These are phyloP conservation scores for Tuber aestivum DNA, from an alignment of 495 filamentous ascomycete genomes.

Conservation along the genomic window DNA sequence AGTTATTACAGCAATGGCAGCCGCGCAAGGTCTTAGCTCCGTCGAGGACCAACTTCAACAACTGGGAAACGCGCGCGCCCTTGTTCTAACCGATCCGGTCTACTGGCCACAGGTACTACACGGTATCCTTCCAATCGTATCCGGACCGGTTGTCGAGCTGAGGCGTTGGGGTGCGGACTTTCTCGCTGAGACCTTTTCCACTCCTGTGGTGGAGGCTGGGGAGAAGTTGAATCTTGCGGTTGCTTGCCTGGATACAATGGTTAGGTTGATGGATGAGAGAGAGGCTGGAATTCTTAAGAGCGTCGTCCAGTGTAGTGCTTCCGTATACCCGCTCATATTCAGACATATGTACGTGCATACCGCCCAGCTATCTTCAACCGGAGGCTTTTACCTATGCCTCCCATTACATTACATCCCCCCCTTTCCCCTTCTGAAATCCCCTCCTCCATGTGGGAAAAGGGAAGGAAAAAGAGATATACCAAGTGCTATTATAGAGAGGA, in stretches of 20 bases:
- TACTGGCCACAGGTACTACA: constrained; percentile 87
- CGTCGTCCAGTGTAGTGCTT: constrained; percentile 75
- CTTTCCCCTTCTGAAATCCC: constrained; percentile 11
- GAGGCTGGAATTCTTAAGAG: constrained; percentile 73
- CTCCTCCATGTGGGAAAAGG: constrained; percentile 9
- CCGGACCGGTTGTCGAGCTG: constrained; percentile 66
- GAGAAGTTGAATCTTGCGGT: constrained; percentile 73
- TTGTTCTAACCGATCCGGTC: constrained; percentile 72
- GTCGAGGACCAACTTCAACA: constrained; percentile 71
- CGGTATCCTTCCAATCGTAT: constrained; percentile 79
- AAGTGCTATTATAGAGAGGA: not conserved
- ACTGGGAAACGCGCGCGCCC: constrained; percentile 76
- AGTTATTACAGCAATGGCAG: constrained; percentile 9
- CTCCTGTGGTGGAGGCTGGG: constrained; percentile 61
- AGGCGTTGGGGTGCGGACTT: constrained; percentile 96
- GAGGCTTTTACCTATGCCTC: not conserved
- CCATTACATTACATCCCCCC: constrained; percentile 7
- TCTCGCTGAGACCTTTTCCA: constrained; percentile 90
- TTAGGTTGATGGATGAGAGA: constrained; percentile 65
- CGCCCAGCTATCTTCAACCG: constrained; percentile 17
- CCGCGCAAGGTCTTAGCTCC: constrained; percentile 46
- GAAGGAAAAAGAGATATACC: not conserved
- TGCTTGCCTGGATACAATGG: constrained; percentile 65
- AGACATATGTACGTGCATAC: constrained; percentile 76
- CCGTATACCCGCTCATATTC: constrained; percentile 85